Base-by-base conservation (phyloP, 495 filamentous ascomycete species). In the Aspergillus campestris region DNA sequence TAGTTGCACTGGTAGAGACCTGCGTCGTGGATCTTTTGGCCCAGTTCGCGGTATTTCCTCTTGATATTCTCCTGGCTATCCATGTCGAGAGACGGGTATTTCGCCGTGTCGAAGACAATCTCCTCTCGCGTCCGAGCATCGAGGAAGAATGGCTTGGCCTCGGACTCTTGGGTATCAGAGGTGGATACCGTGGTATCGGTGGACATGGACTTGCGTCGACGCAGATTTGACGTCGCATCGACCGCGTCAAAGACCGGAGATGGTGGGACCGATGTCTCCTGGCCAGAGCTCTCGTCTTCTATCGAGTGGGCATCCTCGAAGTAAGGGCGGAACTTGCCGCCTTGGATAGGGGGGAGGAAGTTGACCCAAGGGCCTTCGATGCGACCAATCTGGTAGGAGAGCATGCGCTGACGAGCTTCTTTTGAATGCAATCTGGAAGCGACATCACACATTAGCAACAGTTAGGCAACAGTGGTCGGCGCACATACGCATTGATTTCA, bases 271-370 rank as follows among this genome's bases (percentile, higher is more conserved):
- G 74, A 75, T 41, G 69, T 60, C 45, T 48, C 52, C 37, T 60
- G 45, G 47, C 67, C 71, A 34, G 66, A 68, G 40, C 62, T 67
- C 10, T 62, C 62, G 11, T 78, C 70, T 14, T 67, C 66, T 31
- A 56, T 55, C 30, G 53, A 53, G 33, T 51, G 56, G 0, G 56
- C 48, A 29, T 70, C 64, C 8, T 71, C 61, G 30, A 56, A 54
- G 44, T 78, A 76, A 4, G 69, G 64, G 50, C 86, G 79, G 64
- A 94, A 97, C 50, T 71, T 78, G 24, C 92, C 92, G 42, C 90
- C 91, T 61, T 97, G 94, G 39, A 98, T 87, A 6, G 92, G 92
- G 12, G 92, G 90, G 6, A 86, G 57, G 63, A 95, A 95, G 60
- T 95, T 95, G 43, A 72, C 67, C 92, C 92, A 98, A 45, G 66